Percentiles rank a stretch among this genome's conserved stretches.
Evolutionary conservation across 2,329 filamentous ascomycete genomes (phyloP).

Genomic region (Fusarium coicis): DNA sequence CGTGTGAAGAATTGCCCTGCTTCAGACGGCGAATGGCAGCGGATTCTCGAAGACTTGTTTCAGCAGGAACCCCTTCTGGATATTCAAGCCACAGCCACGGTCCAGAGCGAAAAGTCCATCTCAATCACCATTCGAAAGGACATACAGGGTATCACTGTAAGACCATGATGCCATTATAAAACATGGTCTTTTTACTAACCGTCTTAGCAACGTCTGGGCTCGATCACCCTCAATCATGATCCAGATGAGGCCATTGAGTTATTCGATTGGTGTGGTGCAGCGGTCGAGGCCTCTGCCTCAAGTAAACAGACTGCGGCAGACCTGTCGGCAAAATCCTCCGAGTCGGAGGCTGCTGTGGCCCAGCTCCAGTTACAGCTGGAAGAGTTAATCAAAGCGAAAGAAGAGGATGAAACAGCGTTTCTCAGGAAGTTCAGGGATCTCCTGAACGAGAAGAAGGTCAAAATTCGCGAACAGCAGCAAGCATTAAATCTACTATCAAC

Average conservation of each 20-base stretch:
- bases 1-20: slow-evolving; percentile 65
- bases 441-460: slow-evolving; percentile 82
- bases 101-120: slow-evolving; percentile 63
- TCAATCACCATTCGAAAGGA: slow-evolving; percentile 73
- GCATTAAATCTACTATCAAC: slow-evolving; percentile 62
- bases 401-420: slow-evolving; percentile 72
- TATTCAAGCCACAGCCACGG: slow-evolving; percentile 69
- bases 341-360: slow-evolving; percentile 65
- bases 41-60: slow-evolving; percentile 67
- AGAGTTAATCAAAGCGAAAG: slow-evolving; percentile 73
- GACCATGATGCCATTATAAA: slow-evolving; percentile 39
- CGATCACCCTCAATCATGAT: slow-evolving; percentile 66
- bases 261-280: slow-evolving; percentile 76
- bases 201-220: slow-evolving; percentile 74
- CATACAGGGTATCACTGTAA: slow-evolving; percentile 74
- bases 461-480: slow-evolving; percentile 78
- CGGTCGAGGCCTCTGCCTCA: slow-evolving; percentile 60
- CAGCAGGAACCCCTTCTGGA: slow-evolving; percentile 61
- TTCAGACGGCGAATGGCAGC: slow-evolving; percentile 73
- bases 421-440: slow-evolving; percentile 76
- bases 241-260: slow-evolving; percentile 69
- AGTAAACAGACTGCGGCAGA: slow-evolving; percentile 57
- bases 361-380: slow-evolving; percentile 72
- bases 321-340: slow-evolving; percentile 54
- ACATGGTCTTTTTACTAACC: slow-evolving; percentile 36